Percentiles rank a stretch among this genome's conserved stretches.
Evolutionary conservation across 345 rosid species (phyloP).

Genomic region (Kernera saxatilis): DNA sequence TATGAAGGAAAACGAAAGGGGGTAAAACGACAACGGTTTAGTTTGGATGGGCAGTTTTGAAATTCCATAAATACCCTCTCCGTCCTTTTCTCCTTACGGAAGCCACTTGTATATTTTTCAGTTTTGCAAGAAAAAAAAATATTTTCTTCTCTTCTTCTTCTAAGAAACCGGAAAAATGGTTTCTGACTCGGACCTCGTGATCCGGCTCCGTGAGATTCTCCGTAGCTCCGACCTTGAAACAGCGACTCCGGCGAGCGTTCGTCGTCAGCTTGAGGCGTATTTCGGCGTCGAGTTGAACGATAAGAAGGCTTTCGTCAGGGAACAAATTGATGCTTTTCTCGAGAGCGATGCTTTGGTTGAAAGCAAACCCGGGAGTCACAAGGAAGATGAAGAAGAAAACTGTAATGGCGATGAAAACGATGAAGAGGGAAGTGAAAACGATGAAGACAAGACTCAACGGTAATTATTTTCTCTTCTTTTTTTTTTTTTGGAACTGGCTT

Average conservation of each 20-base stretch:
- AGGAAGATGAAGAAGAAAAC: slow-evolving; percentile 24
- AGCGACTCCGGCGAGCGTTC: slow-evolving; percentile 60
- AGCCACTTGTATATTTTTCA: background rate
- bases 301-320: slow-evolving; percentile 51
- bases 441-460: slow-evolving; percentile 27
- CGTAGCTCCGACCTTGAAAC: slow-evolving; percentile 62
- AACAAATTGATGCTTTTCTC: slow-evolving; percentile 63
- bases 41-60: accelerated
- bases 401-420: slow-evolving; percentile 22
- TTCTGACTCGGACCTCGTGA: slow-evolving; percentile 60
- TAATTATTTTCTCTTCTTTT: background rate
- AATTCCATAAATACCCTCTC: background rate
- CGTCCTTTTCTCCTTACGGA: background rate
- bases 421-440: slow-evolving; percentile 25
- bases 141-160: background rate
- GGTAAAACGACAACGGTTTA: background rate
- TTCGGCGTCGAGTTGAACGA: slow-evolving; percentile 58
- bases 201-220: slow-evolving; percentile 67
- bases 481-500: background rate
- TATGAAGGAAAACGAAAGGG: background rate
- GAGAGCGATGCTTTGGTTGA: slow-evolving; percentile 32
- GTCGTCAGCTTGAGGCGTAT: slow-evolving; percentile 60
- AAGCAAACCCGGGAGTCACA: slow-evolving; percentile 15
- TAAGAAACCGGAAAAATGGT: slow-evolving; percentile 36
- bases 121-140: background rate